These are phyloP conservation scores for Earliella scabrosa DNA, from an alignment of 1,284 basidiomycete species.

Conservation along the genomic window DNA sequence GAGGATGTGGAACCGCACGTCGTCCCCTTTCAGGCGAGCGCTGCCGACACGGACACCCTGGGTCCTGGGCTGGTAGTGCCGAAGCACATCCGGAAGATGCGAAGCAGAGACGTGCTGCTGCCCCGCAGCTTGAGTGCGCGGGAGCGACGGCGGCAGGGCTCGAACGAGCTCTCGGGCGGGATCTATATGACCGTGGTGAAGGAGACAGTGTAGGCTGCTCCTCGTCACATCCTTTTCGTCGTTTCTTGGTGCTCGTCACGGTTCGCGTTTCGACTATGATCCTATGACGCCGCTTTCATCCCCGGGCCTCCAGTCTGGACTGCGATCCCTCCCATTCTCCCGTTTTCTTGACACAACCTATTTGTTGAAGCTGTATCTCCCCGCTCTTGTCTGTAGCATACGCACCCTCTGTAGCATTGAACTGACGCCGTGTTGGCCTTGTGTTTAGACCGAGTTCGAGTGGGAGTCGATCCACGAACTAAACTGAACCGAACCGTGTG, in stretches of 20 bases:
- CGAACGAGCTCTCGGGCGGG: slow-evolving; percentile 26
- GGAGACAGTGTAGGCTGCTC: slow-evolving; percentile 34
- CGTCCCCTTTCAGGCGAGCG: slow-evolving; percentile 30
- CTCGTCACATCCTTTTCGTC: no score
- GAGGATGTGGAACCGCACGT: slow-evolving; percentile 25
- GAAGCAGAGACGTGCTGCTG: slow-evolving; percentile 30
- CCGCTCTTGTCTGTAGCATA: background rate
- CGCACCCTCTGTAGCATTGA: background rate
- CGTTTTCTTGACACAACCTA: background rate
- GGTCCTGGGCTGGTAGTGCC: slow-evolving; percentile 16
- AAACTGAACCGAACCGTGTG: no score
- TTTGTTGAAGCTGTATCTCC: background rate
- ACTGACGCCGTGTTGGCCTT: no score
- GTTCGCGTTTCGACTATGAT: no score
- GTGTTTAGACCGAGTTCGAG: no score
- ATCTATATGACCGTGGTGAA: slow-evolving; percentile 47
- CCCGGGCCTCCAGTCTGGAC: background rate
- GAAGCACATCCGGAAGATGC: slow-evolving; percentile 22
- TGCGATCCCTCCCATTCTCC: background rate
- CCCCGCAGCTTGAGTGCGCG: slow-evolving; percentile 21
- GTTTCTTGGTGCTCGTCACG: no score
- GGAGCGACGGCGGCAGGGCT: slow-evolving; percentile 21
- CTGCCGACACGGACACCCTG: background rate
- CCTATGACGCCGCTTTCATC: no score
- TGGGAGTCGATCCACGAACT: no score